These are phyloP conservation scores for Vitis hybrid DNA, from an alignment of 177 flowering plant species.

Conservation along the genomic window DNA sequence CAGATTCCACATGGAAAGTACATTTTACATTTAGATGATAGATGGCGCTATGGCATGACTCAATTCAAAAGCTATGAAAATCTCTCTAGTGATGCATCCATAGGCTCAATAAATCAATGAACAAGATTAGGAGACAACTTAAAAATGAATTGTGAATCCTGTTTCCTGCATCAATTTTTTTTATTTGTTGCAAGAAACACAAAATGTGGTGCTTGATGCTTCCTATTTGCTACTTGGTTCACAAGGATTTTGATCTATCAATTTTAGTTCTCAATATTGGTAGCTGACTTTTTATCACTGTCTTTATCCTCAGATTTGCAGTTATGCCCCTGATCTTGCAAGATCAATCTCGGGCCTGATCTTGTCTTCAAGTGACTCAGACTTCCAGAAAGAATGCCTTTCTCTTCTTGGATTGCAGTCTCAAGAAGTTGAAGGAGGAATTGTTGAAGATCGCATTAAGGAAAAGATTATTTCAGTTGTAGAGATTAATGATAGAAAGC, in stretches of 20 bases:
- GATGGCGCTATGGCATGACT: too few relatives aligned
- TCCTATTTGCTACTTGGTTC: too few relatives aligned
- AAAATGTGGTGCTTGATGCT: too few relatives aligned
- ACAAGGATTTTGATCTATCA: neutral
- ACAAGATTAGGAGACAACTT: too few relatives aligned
- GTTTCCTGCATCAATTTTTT: too few relatives aligned
- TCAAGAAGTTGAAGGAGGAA: constrained; percentile 28
- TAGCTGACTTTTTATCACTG: neutral
- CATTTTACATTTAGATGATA: too few relatives aligned
- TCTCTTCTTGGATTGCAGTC: constrained; percentile 65
- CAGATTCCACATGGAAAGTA: too few relatives aligned
- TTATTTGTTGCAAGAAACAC: too few relatives aligned
- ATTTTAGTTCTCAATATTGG: neutral
- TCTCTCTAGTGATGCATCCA: too few relatives aligned
- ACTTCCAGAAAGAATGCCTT: constrained; percentile 74
- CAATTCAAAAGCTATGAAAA: too few relatives aligned
- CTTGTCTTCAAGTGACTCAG: constrained; percentile 60
- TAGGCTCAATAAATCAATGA: too few relatives aligned
- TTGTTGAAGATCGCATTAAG: constrained; percentile 55
- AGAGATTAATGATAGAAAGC: constrained; percentile 58
- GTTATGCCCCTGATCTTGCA: constrained; percentile 86
- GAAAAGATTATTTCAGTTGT: constrained; percentile 60
- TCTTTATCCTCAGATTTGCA: constrained; percentile 49
- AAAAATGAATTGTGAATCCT: too few relatives aligned
- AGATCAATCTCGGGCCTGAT: constrained; percentile 73